Base-by-base conservation (phyloP, 768 basidiomycete species). In the Pisolithus albus region DNA sequence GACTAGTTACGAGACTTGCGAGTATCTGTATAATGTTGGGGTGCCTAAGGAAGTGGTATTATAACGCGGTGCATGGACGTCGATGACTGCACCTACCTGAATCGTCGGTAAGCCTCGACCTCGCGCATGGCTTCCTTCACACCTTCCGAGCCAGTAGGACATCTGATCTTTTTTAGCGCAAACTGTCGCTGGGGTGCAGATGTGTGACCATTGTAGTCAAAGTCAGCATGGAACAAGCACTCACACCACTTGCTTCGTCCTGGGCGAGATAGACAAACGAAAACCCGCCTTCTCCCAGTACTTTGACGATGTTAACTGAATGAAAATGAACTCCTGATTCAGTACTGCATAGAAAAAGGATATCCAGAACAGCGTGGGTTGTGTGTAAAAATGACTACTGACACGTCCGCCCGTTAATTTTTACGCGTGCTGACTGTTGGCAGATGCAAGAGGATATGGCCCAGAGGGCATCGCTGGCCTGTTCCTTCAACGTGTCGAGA, bases 401-500 rank as follows among this genome's bases (percentile, higher is more conserved):
- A 90, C 88, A 98, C 38, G 91, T 89, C 58, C 95, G 80, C 36
- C 95, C 95, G 59, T 95, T 96, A 55, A 99, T 93, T 73, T 98
- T 96, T 53, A 97, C 77, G 53, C 83, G 91, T 15, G 92, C 86
- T 41, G 89, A 80, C 64, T 83, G 86, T 63, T 82, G 80, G 71
- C 85, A 91, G 37, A 89, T 66, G 67, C 89, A 90, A 10, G 86
- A 86, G 0, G 90, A 83, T 23, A 94, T 70, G 8, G 86, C 88
- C 77, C 82, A 88, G 11, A 92, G 65, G 1, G 87, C 86, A 63
- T 94, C 91, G 62, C 88, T 90, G 16, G 82, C 82, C 56, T 84
- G 84, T 60, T 87, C 86, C 57, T 81, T 81, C 53, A 86, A 57
- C 47, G 67, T 80, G 56, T 83, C 81, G 19, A 87, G 59, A 4